Evolutionary conservation across 176 grass and related monocot species (phyloP).

Genomic region (Paspalum notatum): DNA sequence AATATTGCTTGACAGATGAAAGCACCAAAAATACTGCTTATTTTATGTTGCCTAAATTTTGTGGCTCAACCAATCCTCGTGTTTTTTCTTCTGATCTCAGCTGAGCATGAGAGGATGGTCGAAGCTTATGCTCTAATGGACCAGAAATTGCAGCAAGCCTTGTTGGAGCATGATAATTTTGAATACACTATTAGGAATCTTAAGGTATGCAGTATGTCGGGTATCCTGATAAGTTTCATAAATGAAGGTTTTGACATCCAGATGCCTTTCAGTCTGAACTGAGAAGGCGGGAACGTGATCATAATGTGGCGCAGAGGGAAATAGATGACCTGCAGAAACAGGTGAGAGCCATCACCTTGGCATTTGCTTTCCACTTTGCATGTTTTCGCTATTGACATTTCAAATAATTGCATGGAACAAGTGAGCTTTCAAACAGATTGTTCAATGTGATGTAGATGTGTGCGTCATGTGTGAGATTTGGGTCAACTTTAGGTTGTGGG

Average conservation of each 20-base stretch:
- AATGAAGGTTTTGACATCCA: conserved; percentile 35
- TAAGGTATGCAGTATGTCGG: conserved; percentile 61
- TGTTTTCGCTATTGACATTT: neutral
- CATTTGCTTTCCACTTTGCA: conserved; percentile 6
- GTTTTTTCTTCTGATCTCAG: conserved; percentile 46
- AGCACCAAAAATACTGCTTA: conserved; percentile 13
- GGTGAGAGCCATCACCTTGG: conserved; percentile 53
- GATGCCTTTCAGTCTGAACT: conserved; percentile 71
- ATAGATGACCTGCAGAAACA: conserved; percentile 91
- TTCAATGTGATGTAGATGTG: neutral
- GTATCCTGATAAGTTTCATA: conserved; percentile 25
- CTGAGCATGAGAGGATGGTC: conserved; percentile 92
- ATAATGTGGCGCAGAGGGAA: conserved; percentile 73
- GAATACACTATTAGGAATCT: conserved; percentile 82
- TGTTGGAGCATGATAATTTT: conserved; percentile 92
- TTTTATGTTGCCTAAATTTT: neutral
- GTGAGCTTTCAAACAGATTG: neutral
- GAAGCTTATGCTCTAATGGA: conserved; percentile 91
- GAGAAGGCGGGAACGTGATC: conserved; percentile 74
- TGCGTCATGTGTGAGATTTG: neutral
- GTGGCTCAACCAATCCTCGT: neutral
- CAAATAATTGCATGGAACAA: neutral
- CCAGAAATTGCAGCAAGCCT: conserved; percentile 92
- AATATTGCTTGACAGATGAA: neutral
- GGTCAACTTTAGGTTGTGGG: neutral